These are phyloP conservation scores for Linum usitatissimum DNA, from an alignment of 345 rosid species.

Conservation along the genomic window DNA sequence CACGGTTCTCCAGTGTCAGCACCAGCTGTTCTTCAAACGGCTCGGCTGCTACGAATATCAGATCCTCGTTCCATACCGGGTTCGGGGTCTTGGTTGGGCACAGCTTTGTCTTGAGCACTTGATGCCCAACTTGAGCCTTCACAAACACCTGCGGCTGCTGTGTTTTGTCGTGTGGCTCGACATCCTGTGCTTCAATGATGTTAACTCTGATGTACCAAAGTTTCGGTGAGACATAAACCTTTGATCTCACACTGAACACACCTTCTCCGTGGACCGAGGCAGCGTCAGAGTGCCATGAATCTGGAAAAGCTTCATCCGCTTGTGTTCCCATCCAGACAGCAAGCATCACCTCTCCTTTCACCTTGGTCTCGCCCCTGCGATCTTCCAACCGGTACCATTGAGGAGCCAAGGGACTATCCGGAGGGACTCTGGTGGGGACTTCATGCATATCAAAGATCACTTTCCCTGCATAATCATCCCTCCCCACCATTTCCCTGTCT, in stretches of 20 bases:
- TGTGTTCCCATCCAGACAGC: constrained; percentile 32
- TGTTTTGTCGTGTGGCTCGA: constrained; percentile 18
- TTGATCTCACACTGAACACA: constrained; percentile 19
- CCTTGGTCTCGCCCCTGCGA: constrained; percentile 12
- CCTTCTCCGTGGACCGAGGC: constrained; percentile 22
- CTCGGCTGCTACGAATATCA: constrained; percentile 24
- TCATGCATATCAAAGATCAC: constrained; percentile 25
- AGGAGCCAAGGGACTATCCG: constrained; percentile 26
- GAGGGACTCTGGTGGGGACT: constrained; percentile 27
- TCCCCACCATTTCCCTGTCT: constrained; percentile 16
- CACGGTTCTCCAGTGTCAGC: constrained; percentile 20
- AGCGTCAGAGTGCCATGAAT: constrained; percentile 24
- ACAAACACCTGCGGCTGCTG: constrained; percentile 19
- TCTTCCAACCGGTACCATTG: constrained; percentile 25
- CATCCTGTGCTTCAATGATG: constrained; percentile 27
- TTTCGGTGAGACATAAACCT: constrained; percentile 27
- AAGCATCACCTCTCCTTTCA: constrained; percentile 22
- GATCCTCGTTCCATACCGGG: constrained; percentile 26
- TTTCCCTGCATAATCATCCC: constrained; percentile 23
- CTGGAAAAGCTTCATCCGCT: constrained; percentile 28
- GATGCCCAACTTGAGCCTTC: constrained; percentile 25
- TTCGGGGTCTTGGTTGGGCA: constrained; percentile 18
- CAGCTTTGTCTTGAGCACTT: constrained; percentile 19
- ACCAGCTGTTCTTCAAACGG: constrained; percentile 23
- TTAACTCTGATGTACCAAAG: constrained; percentile 26